Evolutionary conservation across 2,329 filamentous ascomycete species (phyloP), one percentile per base, ranked within the genome.

Genomic region (Exophiala alcalophila): DNA sequence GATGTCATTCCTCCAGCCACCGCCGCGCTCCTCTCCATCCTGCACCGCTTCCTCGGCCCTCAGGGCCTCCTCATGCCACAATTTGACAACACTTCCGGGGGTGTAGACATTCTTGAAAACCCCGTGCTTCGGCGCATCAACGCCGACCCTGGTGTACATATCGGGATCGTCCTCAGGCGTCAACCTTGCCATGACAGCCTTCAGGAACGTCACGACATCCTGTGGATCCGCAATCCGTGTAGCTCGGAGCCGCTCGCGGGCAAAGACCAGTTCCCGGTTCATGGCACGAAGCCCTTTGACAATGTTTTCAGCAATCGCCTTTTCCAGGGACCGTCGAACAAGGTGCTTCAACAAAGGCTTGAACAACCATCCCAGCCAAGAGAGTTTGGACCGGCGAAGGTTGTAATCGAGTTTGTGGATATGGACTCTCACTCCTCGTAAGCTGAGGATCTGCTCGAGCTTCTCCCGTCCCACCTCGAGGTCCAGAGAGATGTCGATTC

Each of bases 341-440:
- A 96, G 73, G 1, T 89, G 89, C 20, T 86, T 82, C 3, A 96
- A 70, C 10, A 96, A 66, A 0, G 90, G 91, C 64, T 90, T 92
- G 58, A 94, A 71, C 3, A 95, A 62, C 86, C 87, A 95, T 10
- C 83, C 80, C 1, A 94, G 63, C 63, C 84, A 85, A 19, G 79
- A 77, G 63, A 94, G 84, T 60, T 81, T 87, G 63, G 81, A 87
- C 61, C 83, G 79, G 26, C 78, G 76, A 20, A 96, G 69, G 0
- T 70, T 79, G 68, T 94, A 96, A 60, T 85, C 78, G 10, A 97
- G 79, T 60, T 91, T 89, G 69, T 96, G 89, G 49, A 96, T 85
- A 54, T 80, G 77, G 1, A 95, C 90, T 2, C 81, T 74, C 6
- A 95, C 89, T 8, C 75, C 75, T 26, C 80, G 80, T 4, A 97